Evolutionary conservation across 1,284 basidiomycete species (phyloP), one percentile per base, ranked within the genome.

Genomic region (Austroboletus niveus): DNA sequence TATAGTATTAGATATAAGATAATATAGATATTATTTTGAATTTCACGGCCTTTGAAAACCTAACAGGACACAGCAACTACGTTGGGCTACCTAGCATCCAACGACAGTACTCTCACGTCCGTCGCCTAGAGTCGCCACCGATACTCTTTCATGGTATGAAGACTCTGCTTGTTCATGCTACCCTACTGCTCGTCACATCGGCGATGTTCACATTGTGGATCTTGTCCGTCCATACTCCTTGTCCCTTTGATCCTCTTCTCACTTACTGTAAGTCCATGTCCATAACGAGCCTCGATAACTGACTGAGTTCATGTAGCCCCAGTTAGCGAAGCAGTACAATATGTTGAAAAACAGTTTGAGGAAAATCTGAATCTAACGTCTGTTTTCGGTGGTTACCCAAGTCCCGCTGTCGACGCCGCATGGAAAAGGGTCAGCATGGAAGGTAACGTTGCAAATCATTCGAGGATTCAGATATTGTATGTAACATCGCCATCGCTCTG

Each of bases 321-420:
- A 3, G 48, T 34, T 20, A 49, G 29, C 3, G 48, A 49, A 45
- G 43, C 31, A 10, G 38, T 50, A 10, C 20, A 8, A 29, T 50
- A 45, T 12, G 17, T 41, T n/a, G 48, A 50, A 31, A 50, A 50
- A 45, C 30, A 27, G 32, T 50, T 45, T 17, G 38, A 50, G n/a
- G 43, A 43, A 34, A n/a, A 15, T 7, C 1, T 45, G 29, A 34
- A 50, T 9, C 40, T 38, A 8, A 45, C 43, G 6, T 34, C 22
- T 7, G 4, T 45, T 41, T 49, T 44, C 15, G 43, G 48, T 34
- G 48, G 48, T 12, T 7, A 31, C n/a, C 42, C 48, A n/a, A 41
- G 38, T 34, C 42, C 42, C 24, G 48, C 11, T 11, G 15, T 50
- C 14, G 48, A 50, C 15, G 48, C 29, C 10, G 43, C 48, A 15